Base-by-base conservation (phyloP, 306 rosid genomes). In the Prunus fruticosa region DNA sequence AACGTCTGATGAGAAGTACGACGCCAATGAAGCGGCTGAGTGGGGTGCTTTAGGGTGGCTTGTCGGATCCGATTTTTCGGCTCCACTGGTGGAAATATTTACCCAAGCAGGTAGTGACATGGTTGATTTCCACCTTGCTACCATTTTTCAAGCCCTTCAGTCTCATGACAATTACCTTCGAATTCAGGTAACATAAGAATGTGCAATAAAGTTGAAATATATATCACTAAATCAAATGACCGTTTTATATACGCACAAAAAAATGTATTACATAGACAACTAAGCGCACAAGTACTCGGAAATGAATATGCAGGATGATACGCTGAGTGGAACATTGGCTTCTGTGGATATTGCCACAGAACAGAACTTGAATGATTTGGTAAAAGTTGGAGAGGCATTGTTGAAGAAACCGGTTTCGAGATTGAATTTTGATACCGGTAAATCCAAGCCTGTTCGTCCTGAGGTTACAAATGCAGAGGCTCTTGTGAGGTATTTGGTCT, bases 21-120 rank as follows among this genome's bases (percentile, higher is more conserved):
- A 46, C 6, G 89, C 89, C 6, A 13, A 12, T 2, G 67, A 77
- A 9, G 89, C 76, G 23, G 81, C 87, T 2, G 80, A 70, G 41
- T 86, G 89, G 89, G 87, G 87, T 11, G 0, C 80, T 5, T 28
- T 86, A 52, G 81, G 83, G 4, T 83, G 87, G 89, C 51, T 86
- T 58, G 78, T 72, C 41, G 67, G 81, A 18, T 73, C 85, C 7
- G 52, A 81, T 52, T 52, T 52, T 52, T 52, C 58, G n/a, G 23
- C 58, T 18, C 89, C 89, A 0, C 62, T 86, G 51, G 65, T 83
- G 27, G 85, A 86, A 46, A 65, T 80, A 22, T 83, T 69, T 41
- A 64, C 71, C 70, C 83, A 86, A 66, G 85, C 87, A 65, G 80
- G 87, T n/a, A 38, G 85, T 19, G 89, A 83, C 47, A 43, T 86